phyloP scores from a whole-genome alignment of 106 monocot species.

The Allium cepa region DNA sequence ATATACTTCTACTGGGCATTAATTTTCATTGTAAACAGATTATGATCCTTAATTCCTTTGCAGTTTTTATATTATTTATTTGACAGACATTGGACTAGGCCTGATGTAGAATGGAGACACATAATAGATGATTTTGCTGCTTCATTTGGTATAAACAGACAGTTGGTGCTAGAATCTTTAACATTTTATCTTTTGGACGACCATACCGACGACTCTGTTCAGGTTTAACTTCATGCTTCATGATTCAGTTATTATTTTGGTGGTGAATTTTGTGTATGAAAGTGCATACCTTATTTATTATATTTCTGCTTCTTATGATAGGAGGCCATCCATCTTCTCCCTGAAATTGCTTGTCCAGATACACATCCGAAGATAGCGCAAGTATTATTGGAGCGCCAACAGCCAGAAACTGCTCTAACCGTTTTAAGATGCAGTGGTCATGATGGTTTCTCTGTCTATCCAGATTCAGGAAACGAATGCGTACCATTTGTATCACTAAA shows the following conservation, averaged over 20 bases:
- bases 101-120: conserved; percentile 68
- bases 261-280: neutral
- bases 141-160: conserved; percentile 54
- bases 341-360: conserved; percentile 61
- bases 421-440: conserved; percentile 65
- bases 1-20: neutral
- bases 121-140: conserved; percentile 82
- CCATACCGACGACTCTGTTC: conserved; percentile 52
- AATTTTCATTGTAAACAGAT: neutral
- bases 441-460: conserved; percentile 45
- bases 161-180: conserved; percentile 52
- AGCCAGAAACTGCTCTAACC: conserved; percentile 64
- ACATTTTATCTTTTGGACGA: conserved; percentile 93
- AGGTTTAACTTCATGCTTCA: conserved; percentile 36
- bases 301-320: conserved; percentile 15
- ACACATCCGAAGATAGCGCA: conserved; percentile 80
- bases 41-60: conserved; percentile 33
- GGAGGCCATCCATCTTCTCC: conserved; percentile 67
- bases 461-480: conserved; percentile 23
- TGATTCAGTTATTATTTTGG: neutral
- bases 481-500: conserved; percentile 23
- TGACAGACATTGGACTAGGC: conserved; percentile 81
- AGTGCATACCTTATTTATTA: conserved; percentile 7
- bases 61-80: conserved; percentile 93
- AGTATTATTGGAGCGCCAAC: conserved; percentile 75